Conservation (phyloP, 768 basidiomycete genomes). For the Suillus discolor region DNA sequence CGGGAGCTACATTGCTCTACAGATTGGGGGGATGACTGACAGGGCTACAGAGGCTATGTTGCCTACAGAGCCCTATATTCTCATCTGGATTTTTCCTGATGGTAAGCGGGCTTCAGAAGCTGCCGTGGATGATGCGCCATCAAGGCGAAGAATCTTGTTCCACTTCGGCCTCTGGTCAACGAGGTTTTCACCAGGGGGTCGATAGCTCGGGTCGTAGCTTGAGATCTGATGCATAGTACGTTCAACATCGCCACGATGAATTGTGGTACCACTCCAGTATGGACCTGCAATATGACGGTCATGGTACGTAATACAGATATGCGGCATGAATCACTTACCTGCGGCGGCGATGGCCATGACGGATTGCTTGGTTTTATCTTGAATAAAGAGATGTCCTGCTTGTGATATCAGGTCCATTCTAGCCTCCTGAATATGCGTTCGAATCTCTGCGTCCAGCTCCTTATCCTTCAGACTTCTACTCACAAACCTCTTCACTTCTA, state of each 20-base stretch:
- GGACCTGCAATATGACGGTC: conserved; percentile 1
- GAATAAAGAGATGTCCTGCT: conserved; percentile 3
- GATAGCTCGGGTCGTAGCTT: background rate
- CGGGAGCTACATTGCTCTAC: no score
- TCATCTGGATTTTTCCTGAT: no score
- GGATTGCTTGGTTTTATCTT: background rate
- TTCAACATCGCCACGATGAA: background rate
- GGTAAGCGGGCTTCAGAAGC: no score
- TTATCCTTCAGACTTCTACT: no score
- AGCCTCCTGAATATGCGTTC: no score
- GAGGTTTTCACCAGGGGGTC: background rate
- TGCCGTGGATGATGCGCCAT: no score
- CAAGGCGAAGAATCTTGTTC: background rate
- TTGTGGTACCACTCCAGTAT: background rate
- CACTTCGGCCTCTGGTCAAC: background rate
- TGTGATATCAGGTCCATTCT: background rate
- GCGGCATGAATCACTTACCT: background rate
- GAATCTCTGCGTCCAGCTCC: no score
- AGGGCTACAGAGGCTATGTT: no score
- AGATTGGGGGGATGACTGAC: no score
- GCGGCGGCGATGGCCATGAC: conserved; percentile 2
- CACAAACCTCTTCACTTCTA: background rate
- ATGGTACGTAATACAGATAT: background rate
- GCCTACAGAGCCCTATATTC: no score
- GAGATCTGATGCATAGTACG: background rate